These are phyloP conservation scores for Kazachstania africana DNA, from an alignment of 805 yeast species.

Conservation along the genomic window DNA sequence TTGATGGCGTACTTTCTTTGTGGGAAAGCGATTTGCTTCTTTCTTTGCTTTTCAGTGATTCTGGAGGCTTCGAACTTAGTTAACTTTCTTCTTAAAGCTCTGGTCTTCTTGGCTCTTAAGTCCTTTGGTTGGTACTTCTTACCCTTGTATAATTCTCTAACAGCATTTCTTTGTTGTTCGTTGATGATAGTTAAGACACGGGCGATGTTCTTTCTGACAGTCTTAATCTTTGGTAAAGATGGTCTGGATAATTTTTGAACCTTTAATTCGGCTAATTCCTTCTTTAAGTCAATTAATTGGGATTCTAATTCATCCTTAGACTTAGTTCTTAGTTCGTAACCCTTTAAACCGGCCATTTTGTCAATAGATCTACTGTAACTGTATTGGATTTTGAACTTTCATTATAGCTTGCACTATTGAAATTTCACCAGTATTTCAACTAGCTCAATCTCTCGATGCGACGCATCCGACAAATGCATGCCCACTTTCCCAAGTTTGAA, in stretches of 20 bases:
- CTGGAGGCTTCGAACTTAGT: conserved; percentile 76
- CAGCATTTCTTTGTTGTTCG: conserved; percentile 92
- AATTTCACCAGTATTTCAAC: too few relatives aligned
- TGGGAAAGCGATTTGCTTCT: conserved; percentile 94
- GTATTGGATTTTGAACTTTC: too few relatives aligned
- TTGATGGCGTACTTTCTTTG: conserved; percentile 97
- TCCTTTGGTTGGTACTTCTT: conserved; percentile 97
- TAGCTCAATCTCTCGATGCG: too few relatives aligned
- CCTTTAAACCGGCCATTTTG: conserved; percentile 73
- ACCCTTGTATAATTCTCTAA: conserved; percentile 90
- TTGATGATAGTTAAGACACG: conserved; percentile 95
- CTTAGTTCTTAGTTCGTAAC: conserved; percentile 94
- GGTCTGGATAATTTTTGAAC: conserved; percentile 92
- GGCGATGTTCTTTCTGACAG: conserved; percentile 98
- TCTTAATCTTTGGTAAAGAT: conserved; percentile 92
- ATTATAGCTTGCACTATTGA: too few relatives aligned
- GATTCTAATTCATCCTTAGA: conserved; percentile 93
- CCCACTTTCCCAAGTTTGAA: too few relatives aligned
- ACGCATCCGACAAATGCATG: too few relatives aligned
- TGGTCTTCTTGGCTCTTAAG: conserved; percentile 98
- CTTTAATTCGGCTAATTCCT: conserved; percentile 91
- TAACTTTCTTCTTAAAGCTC: conserved; percentile 98
- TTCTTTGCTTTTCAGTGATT: conserved; percentile 82
- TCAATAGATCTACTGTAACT: too few relatives aligned
- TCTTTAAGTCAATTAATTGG: conserved; percentile 93